These are phyloP conservation scores for Solanum neorickii DNA, from an alignment of 257 asterid genomes.

Conservation along the genomic window DNA sequence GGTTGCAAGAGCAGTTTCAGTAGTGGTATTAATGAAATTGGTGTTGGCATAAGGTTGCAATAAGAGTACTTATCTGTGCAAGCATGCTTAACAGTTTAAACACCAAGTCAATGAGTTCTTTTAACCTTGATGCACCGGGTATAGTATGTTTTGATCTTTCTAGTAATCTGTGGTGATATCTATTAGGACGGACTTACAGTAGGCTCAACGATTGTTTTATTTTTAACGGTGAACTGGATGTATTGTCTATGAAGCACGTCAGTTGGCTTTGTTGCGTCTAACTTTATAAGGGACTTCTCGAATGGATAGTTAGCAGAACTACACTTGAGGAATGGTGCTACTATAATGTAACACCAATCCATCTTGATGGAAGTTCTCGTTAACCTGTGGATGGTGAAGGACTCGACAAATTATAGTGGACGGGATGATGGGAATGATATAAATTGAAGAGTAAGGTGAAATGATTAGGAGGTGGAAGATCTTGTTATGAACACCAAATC, in stretches of 20 bases:
- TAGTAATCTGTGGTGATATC: background rate
- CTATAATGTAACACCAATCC: background rate
- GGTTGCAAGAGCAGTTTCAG: background rate
- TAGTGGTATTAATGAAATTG: background rate
- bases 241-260: background rate
- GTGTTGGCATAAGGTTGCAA: background rate
- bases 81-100: background rate
- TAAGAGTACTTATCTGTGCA: background rate
- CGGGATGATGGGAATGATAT: background rate
- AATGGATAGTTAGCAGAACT: background rate
- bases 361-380: background rate
- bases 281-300: background rate
- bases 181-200: background rate
- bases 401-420: background rate
- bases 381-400: background rate
- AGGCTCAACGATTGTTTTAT: background rate
- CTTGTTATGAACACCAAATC: background rate
- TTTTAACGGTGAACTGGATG: background rate
- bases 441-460: background rate
- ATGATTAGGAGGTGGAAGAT: background rate
- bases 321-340: background rate
- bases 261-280: background rate
- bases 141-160: background rate
- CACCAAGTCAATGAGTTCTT: background rate
- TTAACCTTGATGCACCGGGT: background rate